These are phyloP conservation scores for Citrus unshiu DNA, from an alignment of 345 rosid species.

Conservation along the genomic window DNA sequence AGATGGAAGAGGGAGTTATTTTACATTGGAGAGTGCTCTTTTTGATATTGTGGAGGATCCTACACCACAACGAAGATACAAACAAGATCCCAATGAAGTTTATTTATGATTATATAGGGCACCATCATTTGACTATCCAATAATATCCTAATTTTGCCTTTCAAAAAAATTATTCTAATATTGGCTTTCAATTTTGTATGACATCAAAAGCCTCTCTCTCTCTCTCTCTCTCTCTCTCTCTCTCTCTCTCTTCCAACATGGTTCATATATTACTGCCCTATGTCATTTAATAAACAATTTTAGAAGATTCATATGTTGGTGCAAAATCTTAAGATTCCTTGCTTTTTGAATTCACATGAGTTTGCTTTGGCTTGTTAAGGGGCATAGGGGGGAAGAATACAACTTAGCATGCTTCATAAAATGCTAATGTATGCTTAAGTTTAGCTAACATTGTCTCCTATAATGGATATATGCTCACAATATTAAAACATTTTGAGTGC, in stretches of 20 bases:
- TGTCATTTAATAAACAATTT: constrained; percentile 6
- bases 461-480: constrained; percentile 18
- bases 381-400: constrained; percentile 6
- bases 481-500: constrained; percentile 21
- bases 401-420: constrained; percentile 26
- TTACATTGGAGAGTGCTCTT: too few species aligned
- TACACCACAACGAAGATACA: constrained; percentile 13
- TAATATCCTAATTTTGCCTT: background rate
- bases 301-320: constrained; percentile 33
- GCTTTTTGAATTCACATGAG: constrained; percentile 27
- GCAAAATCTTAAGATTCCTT: constrained; percentile 45
- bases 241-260: background rate
- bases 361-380: constrained; percentile 11
- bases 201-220: background rate
- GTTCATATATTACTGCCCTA: background rate
- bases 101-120: constrained; percentile 3
- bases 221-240: background rate
- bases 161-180: background rate
- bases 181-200: constrained; percentile 12
- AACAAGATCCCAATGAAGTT: constrained; percentile 37
- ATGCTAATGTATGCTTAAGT: constrained; percentile 15
- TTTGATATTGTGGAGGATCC: background rate
- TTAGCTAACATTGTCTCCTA: constrained; percentile 41
- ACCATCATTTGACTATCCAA: constrained; percentile 21
- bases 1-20: background rate